Evolutionary conservation across 495 filamentous ascomycete species (phyloP).

Genomic region (Astrothelium macrocarpum): DNA sequence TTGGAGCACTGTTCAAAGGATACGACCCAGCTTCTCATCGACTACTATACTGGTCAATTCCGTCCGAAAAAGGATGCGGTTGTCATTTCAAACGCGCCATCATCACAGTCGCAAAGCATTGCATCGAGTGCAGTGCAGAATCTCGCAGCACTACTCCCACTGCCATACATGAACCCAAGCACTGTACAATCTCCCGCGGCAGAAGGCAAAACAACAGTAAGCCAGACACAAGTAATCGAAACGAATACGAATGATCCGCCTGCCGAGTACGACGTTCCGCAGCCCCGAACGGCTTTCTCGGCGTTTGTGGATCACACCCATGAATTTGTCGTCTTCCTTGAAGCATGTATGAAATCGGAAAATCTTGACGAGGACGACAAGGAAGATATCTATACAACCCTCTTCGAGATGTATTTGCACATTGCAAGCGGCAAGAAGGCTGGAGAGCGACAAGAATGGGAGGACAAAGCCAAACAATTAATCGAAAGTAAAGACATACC

Average conservation of each 20-base stretch:
- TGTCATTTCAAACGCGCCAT: slow-evolving; percentile 41
- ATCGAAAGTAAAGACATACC: slow-evolving; percentile 70
- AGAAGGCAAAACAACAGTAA: slow-evolving; percentile 26
- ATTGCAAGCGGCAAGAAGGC: slow-evolving; percentile 68
- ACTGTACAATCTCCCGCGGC: slow-evolving; percentile 23
- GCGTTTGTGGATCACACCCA: slow-evolving; percentile 90
- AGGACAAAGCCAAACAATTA: slow-evolving; percentile 73
- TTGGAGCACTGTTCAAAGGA: slow-evolving; percentile 71
- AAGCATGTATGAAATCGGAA: slow-evolving; percentile 64
- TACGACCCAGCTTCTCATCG: slow-evolving; percentile 78
- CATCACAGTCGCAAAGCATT: slow-evolving; percentile 42
- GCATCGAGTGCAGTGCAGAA: slow-evolving; percentile 69
- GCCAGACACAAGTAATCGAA: slow-evolving; percentile 33
- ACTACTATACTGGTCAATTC: slow-evolving; percentile 85
- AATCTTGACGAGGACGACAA: slow-evolving; percentile 60
- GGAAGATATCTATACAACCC: slow-evolving; percentile 81
- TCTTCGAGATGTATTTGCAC: slow-evolving; percentile 97
- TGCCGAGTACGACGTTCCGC: slow-evolving; percentile 54
- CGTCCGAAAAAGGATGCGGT: slow-evolving; percentile 56
- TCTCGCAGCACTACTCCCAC: slow-evolving; percentile 67
- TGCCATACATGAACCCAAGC: slow-evolving; percentile 71
- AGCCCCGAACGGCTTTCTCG: slow-evolving; percentile 86
- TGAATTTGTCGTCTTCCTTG: slow-evolving; percentile 83
- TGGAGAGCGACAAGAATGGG: slow-evolving; percentile 68
- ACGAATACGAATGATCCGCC: slow-evolving; percentile 30